These are phyloP conservation scores for Chalciporus pseudorubinellus DNA, from an alignment of 768 basidiomycete genomes.

Conservation along the genomic window DNA sequence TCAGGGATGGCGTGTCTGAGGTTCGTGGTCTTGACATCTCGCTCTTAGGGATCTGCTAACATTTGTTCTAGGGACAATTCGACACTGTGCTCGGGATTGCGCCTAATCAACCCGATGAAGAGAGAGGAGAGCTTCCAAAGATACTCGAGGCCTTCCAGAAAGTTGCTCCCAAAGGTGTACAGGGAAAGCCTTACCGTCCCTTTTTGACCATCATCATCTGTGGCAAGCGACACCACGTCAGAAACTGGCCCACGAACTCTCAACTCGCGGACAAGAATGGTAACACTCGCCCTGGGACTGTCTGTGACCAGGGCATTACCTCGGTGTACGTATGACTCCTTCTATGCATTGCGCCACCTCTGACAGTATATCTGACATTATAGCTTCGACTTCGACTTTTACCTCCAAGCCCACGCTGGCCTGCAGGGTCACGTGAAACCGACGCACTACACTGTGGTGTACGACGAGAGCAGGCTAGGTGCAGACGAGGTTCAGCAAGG, in stretches of 20 bases:
- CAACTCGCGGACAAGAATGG: slow-evolving; percentile 59
- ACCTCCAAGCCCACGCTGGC: slow-evolving; percentile 73
- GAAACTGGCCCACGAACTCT: slow-evolving; percentile 56
- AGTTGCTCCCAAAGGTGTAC: slow-evolving; percentile 41
- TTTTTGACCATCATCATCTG: slow-evolving; percentile 72
- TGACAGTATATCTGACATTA: neutral
- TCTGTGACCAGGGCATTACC: slow-evolving; percentile 78
- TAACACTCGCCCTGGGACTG: slow-evolving; percentile 76
- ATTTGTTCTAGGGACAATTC: slow-evolving; percentile 64
- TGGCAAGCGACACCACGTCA: slow-evolving; percentile 64
- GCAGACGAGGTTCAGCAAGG: slow-evolving; percentile 76
- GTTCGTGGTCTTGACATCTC: slow-evolving; percentile 34
- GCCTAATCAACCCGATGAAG: slow-evolving; percentile 31
- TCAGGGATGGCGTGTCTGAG: slow-evolving; percentile 82
- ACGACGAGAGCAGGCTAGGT: slow-evolving; percentile 69
- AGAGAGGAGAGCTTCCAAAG: slow-evolving; percentile 66
- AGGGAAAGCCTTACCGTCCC: slow-evolving; percentile 53
- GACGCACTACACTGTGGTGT: slow-evolving; percentile 78
- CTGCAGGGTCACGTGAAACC: slow-evolving; percentile 68
- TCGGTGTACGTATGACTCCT: slow-evolving; percentile 44
- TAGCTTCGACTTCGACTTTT: slow-evolving; percentile 65
- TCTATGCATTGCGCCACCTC: slow-evolving; percentile 5
- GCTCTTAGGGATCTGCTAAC: neutral
- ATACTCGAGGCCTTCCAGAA: slow-evolving; percentile 57
- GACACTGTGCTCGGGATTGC: slow-evolving; percentile 38